Base-by-base conservation (phyloP, 306 rosid genomes). In the Lupinus albus region DNA sequence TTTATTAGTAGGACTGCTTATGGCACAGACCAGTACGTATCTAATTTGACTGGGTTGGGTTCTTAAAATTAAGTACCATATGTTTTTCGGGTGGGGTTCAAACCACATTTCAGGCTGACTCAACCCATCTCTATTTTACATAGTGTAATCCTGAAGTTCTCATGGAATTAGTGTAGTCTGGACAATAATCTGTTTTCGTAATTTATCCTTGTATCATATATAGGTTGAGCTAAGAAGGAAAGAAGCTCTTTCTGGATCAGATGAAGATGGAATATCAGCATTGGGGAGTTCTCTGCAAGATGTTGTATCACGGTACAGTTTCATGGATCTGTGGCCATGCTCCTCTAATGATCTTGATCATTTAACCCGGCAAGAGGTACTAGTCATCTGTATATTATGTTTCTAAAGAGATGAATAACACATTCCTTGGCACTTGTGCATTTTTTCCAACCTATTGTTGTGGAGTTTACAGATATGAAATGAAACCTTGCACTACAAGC, bases 321-420 rank as follows among this genome's bases (percentile, higher is more conserved):
- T 88, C 73, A 89, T 84, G 98, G 98, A 89, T 71, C 87, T 89
- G 53, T 88, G 97, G 98, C 98, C 98, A 3, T 86, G 98, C 83
- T 68, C 94, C 42, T 77, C 93, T 7, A 84, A 79, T 71, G 96
- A 88, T 65, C 86, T 93, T 81, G 97, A 93, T 74, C 85, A 84
- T 80, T 86, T 93, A 75, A 41, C 91, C 16, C 77, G 87, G 41
- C 94, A 87, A 75, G 91, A 93, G 98, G 98, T 93, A 87, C 69
- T 12, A 11, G 28, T 32, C 9, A 14, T 64, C 77, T 41, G 8
- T 45, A 28, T 71, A 55, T 39, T 4, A 0, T 0, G 0, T 64
- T 56, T 55, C 13, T 13, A 6, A 50, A 30, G 36, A 14, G 38
- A 61, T 64, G 41, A 16, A 67, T 30, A 60, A 32, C 8, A 9